phyloP scores from a whole-genome alignment of 2,329 filamentous ascomycete species.

The Pseudogymnoascus sp. region DNA sequence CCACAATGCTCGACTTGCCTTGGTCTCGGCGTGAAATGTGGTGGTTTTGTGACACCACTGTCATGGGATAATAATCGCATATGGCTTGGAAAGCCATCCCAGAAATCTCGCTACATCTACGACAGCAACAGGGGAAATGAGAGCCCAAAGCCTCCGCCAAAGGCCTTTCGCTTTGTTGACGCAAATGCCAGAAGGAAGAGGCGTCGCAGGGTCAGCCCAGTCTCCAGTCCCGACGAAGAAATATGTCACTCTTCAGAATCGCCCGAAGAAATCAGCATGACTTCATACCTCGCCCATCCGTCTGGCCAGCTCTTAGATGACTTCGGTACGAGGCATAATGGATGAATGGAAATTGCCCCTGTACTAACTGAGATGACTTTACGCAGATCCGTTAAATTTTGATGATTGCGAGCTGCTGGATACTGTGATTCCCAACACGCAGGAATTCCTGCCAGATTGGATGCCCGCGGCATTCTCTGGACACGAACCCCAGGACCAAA shows the following conservation, averaged over 20 bases:
- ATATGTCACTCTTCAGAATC: background rate
- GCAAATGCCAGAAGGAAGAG: slow-evolving; percentile 4
- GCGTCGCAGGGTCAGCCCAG: background rate
- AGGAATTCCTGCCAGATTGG: background rate
- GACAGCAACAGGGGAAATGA: background rate
- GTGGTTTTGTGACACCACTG: slow-evolving; percentile 12
- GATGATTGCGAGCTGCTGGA: background rate
- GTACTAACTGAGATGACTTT: background rate
- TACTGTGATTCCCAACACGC: background rate
- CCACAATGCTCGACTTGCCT: slow-evolving; percentile 22
- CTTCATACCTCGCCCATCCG: background rate
- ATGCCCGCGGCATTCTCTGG: background rate
- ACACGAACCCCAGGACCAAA: background rate
- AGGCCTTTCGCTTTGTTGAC: slow-evolving; percentile 1
- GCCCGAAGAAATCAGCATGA: background rate
- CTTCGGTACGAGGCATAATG: background rate
- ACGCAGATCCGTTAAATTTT: background rate
- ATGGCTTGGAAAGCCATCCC: background rate
- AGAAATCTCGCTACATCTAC: background rate
- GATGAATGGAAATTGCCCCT: background rate
- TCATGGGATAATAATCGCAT: slow-evolving; percentile 17
- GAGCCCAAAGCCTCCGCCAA: background rate
- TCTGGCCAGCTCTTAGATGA: background rate
- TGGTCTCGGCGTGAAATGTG: slow-evolving; percentile 17
- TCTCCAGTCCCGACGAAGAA: background rate